Percentiles rank a stretch among this genome's conserved stretches.
phyloP scores from a whole-genome alignment of 179 eudicot genomes.

The Vitellaria paradoxa region DNA sequence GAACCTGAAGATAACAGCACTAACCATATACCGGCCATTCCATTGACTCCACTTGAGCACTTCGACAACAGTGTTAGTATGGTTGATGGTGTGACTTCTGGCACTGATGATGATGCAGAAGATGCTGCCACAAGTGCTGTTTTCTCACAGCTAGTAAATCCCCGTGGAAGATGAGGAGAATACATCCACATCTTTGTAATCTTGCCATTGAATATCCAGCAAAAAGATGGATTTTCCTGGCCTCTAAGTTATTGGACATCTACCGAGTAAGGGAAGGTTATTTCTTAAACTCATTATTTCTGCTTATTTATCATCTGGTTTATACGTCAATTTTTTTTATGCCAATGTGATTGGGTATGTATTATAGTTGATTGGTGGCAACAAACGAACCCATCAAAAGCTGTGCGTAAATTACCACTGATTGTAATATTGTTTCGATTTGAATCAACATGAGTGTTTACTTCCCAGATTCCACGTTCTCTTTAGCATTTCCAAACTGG shows the following conservation, averaged over 20 bases:
- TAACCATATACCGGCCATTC: constrained; percentile 71
- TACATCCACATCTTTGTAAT: background rate
- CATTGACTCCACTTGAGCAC: constrained; percentile 53
- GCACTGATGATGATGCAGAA: constrained; percentile 75
- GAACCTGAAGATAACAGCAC: constrained; percentile 92
- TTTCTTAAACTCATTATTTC: background rate
- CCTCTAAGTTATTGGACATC: constrained; percentile 11
- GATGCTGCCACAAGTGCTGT: constrained; percentile 84
- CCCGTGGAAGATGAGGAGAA: constrained; percentile 74
- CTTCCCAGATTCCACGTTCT: constrained; percentile 2
- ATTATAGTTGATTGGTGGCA: background rate
- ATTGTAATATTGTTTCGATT: background rate
- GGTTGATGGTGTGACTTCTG: constrained; percentile 51
- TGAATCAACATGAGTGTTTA: background rate
- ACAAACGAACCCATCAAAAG: background rate
- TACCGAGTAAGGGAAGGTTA: constrained; percentile 10
- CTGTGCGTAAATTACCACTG: constrained; percentile 2
- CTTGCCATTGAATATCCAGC: constrained; percentile 13
- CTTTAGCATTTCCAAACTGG: background rate
- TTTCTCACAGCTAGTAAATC: constrained; percentile 89
- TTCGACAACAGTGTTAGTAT: constrained; percentile 71
- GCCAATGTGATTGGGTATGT: constrained; percentile 7
- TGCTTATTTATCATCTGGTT: background rate
- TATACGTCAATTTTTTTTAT: background rate
- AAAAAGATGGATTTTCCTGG: background rate